Base-by-base conservation (phyloP, 768 basidiomycete species). In the Tremella fuciformis region DNA sequence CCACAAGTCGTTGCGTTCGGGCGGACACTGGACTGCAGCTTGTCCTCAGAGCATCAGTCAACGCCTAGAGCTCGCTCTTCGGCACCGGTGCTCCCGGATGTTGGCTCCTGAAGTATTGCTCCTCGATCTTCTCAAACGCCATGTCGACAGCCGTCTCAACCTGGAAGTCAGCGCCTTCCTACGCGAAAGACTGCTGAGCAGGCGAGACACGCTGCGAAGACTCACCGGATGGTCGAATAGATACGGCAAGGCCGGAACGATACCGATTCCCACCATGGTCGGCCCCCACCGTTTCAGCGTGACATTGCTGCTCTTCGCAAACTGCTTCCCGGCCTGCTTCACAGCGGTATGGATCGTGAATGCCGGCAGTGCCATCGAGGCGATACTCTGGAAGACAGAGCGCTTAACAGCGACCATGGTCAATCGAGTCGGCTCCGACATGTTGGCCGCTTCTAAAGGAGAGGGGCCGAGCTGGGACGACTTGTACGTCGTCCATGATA, bases 401-500 rank as follows among this genome's bases (percentile, higher is more conserved):
- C 77, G 63, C 58, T 78, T 78, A 34, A 74, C 74, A 24, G 71
- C 68, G 16, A 75, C 71, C 67, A 77, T 64, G 1, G 63, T 60
- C 22, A 78, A 56, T 26, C 77, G 56, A 11, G 73, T 73, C 3
- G 72, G 66, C 53, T 78, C 77, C 13, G 67, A 62, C 58, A 76
- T 65, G 63, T 77, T 73, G 29, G 71, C 70, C 0, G 73, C 71
- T 67, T 78, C 77, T 6, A 76, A 56, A 19, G 73, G 63, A 6
- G 72, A 64, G 1, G 77, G 77, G n/a, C 77, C 77, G 21, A 68
- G 66, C 46, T 75, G 63, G 24, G 64, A 68, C 1, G 75, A 69
- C 58, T 78, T 78, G 66, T 77, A 78, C 1, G 76, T 78, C 44
- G 76, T 75, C 62, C 69, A 78, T n/a, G 69, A 63, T 24, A 78